These are phyloP conservation scores for Wickerhamomyces silvicola DNA, from an alignment of 805 yeast species.

Conservation along the genomic window DNA sequence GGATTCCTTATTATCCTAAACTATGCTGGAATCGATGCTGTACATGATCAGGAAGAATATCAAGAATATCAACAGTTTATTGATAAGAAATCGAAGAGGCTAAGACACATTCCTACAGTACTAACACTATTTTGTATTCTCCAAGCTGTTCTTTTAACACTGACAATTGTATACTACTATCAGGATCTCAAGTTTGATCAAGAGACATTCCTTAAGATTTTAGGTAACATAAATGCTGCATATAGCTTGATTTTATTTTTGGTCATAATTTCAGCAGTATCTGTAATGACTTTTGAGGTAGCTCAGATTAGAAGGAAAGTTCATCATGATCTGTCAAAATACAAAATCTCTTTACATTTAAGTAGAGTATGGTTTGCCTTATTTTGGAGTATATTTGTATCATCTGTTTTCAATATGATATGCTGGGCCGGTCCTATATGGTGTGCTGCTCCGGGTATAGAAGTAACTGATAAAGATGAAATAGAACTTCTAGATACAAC, in stretches of 20 bases:
- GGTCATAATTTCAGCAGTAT: conserved; percentile 26
- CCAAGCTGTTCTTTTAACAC: background rate
- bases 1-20: conserved; percentile 17
- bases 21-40: conserved; percentile 43
- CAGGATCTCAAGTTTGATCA: no score
- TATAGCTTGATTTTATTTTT: conserved; percentile 30
- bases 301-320: conserved; percentile 13
- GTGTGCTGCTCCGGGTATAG: conserved; percentile 43
- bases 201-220: conserved; percentile 25
- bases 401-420: conserved; percentile 12
- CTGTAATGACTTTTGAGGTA: conserved; percentile 25
- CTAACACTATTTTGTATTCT: background rate
- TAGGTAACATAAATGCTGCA: conserved; percentile 32
- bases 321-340: conserved; percentile 30
- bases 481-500: no score
- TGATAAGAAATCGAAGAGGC: conserved; percentile 22
- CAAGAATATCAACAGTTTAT: conserved; percentile 18
- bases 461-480: conserved; percentile 2
- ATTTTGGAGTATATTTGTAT: conserved; percentile 31
- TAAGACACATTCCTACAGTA: background rate
- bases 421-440: conserved; percentile 40
- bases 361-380: conserved; percentile 38
- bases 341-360: conserved; percentile 38
- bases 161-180: conserved; percentile 1
- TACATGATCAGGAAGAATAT: conserved; percentile 25